Evolutionary conservation across 2,329 filamentous ascomycete species (phyloP), one percentile per base, ranked within the genome.

Genomic region (Aspergillus arachidicola): DNA sequence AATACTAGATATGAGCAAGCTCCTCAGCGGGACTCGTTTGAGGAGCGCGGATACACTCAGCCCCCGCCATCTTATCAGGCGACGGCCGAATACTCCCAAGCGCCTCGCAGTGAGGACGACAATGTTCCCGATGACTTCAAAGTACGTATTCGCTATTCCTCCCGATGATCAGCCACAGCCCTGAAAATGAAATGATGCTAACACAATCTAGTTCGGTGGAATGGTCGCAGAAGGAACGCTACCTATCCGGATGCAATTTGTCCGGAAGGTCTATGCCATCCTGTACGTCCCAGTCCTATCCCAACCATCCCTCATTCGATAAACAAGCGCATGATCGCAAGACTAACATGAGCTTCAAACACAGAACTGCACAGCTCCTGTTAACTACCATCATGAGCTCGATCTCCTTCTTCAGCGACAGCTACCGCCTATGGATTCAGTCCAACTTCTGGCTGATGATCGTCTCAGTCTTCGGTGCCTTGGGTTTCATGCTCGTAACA

Each of bases 81-180:
- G 64, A 84, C 85, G 66, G 85, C 87, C 87, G 43, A 82, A 86
- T 46, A 86, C 91, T 62, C 90, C 85, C 57, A 72, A 61, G 68
- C 71, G 51, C 88, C 92, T 58, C 88, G 94, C 72, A 86, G 85
- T 76, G 94, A 94, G 79, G 88, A 94, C 75, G 94, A 97, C 80
- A 96, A 97, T 74, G 77, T 98, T 51, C 94, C 94, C 1, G 94
- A 98, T 82, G 94, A 98, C 80, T 98, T 98, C 88, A 98, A 97
- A 86, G 90, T 92, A 75, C 56, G 67, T 16, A 14, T 28, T 6
- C 50, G 4, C 2, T n/a, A 14, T 21, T 19, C 19, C 16, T 4
- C 9, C 19, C 16, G 38, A 41, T 1, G 3, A 41, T 4, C 38
- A n/a, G 3, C 19, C 38, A 9, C 19, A 16, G 4, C 38, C 16